Evolutionary conservation across 352 stramenopile species (phyloP).

Genomic region (Phytophthora melonis): DNA sequence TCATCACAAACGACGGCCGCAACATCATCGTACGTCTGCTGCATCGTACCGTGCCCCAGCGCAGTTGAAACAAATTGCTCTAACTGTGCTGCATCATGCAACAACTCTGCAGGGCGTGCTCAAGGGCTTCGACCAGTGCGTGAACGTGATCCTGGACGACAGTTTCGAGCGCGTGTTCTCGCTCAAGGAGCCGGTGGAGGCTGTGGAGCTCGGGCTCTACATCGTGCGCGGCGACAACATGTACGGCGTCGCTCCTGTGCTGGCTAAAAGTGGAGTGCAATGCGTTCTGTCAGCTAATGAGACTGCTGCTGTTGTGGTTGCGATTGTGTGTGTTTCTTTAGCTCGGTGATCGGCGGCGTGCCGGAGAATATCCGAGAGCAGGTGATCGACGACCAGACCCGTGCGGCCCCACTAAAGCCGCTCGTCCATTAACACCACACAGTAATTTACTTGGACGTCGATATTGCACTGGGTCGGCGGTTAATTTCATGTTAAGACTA

Average conservation of each 20-base stretch:
- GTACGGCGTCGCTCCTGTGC: slow-evolving; percentile 42
- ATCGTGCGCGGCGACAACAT: slow-evolving; percentile 96
- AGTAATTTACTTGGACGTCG: slow-evolving; percentile 50
- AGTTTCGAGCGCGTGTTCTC: slow-evolving; percentile 96
- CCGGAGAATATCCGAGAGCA: slow-evolving; percentile 90
- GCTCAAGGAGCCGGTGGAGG: slow-evolving; percentile 89
- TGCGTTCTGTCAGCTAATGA: neutral
- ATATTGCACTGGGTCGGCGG: neutral
- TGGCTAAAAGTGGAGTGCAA: neutral
- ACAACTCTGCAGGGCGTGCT: slow-evolving; percentile 68
- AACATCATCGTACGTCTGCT: slow-evolving; percentile 90
- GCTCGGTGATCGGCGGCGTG: slow-evolving; percentile 87
- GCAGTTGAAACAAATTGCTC: neutral
- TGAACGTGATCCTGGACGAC: slow-evolving; percentile 94
- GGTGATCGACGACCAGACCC: slow-evolving; percentile 90
- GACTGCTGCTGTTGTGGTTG: slow-evolving; percentile 7
- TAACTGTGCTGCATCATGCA: neutral
- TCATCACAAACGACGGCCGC: slow-evolving; percentile 95
- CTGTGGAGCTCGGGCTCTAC: slow-evolving; percentile 92
- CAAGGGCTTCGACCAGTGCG: slow-evolving; percentile 94
- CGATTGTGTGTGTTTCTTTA: slow-evolving; percentile 21
- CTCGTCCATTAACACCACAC: slow-evolving; percentile 86
- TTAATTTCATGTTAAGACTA: neutral
- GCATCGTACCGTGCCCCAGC: neutral
- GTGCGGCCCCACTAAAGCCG: slow-evolving; percentile 90